Percentiles rank a stretch among this genome's conserved stretches.
Evolutionary conservation across 2,329 filamentous ascomycete genomes (phyloP).

Genomic region (Aspergillus puulaauensis): DNA sequence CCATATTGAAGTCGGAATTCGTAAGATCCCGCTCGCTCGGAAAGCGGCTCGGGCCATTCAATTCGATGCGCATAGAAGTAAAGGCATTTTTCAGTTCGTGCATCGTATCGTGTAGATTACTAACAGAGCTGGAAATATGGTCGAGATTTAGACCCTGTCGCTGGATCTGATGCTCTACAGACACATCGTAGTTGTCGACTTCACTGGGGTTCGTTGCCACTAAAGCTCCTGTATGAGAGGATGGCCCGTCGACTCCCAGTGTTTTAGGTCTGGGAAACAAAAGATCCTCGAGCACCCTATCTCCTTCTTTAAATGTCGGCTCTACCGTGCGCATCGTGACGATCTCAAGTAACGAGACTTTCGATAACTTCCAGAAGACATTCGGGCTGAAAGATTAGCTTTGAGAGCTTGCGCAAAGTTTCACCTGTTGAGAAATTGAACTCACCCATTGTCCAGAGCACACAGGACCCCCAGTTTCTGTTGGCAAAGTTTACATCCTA

Average conservation of each 20-base stretch:
- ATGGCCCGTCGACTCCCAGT: constrained; percentile 17
- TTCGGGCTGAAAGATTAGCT: constrained; percentile 28
- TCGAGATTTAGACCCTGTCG: constrained; percentile 38
- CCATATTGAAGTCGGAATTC: constrained; percentile 35
- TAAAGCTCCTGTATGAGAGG: constrained; percentile 23
- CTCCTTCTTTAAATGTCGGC: constrained; percentile 34
- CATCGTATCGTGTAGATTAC: constrained; percentile 41
- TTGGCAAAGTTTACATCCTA: constrained; percentile 39
- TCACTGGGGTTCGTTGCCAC: constrained; percentile 22
- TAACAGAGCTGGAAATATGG: constrained; percentile 40
- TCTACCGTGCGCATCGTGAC: constrained; percentile 41
- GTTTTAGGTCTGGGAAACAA: constrained; percentile 25
- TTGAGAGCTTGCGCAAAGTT: neutral
- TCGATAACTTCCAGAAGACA: constrained; percentile 41
- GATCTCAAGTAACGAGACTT: constrained; percentile 40
- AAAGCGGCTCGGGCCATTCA: constrained; percentile 30
- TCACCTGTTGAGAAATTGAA: neutral
- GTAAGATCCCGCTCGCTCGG: constrained; percentile 20
- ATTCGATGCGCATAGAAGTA: constrained; percentile 36
- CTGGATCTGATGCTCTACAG: constrained; percentile 36
- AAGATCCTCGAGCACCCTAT: constrained; percentile 32
- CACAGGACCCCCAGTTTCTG: constrained; percentile 39
- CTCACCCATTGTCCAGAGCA: constrained; percentile 37
- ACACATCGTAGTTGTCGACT: constrained; percentile 17
- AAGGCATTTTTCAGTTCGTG: constrained; percentile 40